Evolutionary conservation across 257 asterid genomes (phyloP), one percentile per base, ranked within the genome.

Genomic region (Ilex asprella): DNA sequence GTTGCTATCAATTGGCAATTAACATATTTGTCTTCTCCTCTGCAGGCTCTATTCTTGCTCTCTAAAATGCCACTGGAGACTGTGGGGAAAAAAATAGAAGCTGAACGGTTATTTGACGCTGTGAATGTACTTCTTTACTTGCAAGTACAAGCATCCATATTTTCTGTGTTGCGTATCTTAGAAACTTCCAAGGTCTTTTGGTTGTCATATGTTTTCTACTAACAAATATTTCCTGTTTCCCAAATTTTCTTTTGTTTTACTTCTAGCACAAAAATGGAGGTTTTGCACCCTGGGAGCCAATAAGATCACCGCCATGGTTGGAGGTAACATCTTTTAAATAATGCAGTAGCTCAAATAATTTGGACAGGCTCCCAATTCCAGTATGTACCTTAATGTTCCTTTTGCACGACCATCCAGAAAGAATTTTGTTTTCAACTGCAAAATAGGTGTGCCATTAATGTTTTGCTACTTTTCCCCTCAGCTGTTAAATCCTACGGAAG

Each of bases 401-500:
- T 21, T 21, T 21, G 27, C 27, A 21, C 1, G 27, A 21, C 27
- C 27, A 21, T 21, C 27, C 27, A 21, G 27, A 21, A 21, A 21
- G 27, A 21, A 16, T 16, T 16, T 32, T 7, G 12, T 30, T 5
- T 9, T 30, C 27, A 52, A 3, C 51, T 9, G 10, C 30, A n/a
- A 31, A 16, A 44, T 31, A 15, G 2, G 39, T 12, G 12, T n/a
- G 21, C 13, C 15, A 12, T 64, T 41, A 29, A 56, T 39, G 8
- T 31, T 8, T 10, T 29, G 16, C 12, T 10, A 7, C 6, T 15
- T 57, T 61, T 39, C 39, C 1, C 39, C 55, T 56, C 67, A 84
- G 85, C 80, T 75, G 56, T 69, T 89, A 79, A 89, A 89, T 68
- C 95, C 97, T 31, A 80, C 97, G 0, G 95, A 89, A 73, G 73